phyloP scores from a whole-genome alignment of 1,284 basidiomycete genomes.

The Tilletia caries region DNA sequence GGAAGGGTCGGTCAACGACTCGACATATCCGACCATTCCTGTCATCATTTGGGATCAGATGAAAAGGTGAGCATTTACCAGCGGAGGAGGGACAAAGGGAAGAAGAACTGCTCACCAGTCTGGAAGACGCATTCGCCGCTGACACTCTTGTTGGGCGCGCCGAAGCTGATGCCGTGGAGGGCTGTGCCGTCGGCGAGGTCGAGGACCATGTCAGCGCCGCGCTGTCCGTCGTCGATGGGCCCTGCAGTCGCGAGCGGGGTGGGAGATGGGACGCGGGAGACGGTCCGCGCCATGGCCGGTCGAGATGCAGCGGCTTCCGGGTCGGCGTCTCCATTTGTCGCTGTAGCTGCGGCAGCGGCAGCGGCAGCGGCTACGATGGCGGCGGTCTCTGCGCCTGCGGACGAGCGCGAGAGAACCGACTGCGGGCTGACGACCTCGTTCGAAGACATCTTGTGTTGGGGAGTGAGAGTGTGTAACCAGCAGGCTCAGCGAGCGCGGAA shows the following conservation, averaged over 20 bases:
- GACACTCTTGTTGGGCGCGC: constrained; percentile 82
- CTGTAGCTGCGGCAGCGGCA: not conserved
- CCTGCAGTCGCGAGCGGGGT: constrained; percentile 5
- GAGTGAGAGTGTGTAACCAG: no score
- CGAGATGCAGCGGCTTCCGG: not conserved
- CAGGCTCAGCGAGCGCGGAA: no score
- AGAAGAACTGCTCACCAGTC: constrained; percentile 69
- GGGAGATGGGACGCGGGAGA: constrained; percentile 7
- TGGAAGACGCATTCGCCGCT: constrained; percentile 99
- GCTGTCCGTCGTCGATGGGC: not conserved
- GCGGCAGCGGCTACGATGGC: not conserved
- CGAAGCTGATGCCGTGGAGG: constrained; percentile 86
- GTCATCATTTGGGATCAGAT: no score
- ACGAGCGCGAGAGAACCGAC: constrained; percentile 9
- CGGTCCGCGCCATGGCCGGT: not conserved
- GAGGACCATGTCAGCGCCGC: constrained; percentile 63
- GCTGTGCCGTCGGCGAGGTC: constrained; percentile 89
- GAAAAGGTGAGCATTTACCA: not conserved
- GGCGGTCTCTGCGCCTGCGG: constrained; percentile 6
- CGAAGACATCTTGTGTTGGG: not conserved
- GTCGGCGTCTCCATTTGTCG: no score
- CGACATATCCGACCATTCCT: constrained; percentile 90
- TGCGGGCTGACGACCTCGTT: constrained; percentile 6
- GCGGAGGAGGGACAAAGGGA: constrained; percentile 12
- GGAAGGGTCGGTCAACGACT: constrained; percentile 96